These are phyloP conservation scores for Westerdykella sp. DNA, from an alignment of 2,329 filamentous ascomycete species.

Conservation along the genomic window DNA sequence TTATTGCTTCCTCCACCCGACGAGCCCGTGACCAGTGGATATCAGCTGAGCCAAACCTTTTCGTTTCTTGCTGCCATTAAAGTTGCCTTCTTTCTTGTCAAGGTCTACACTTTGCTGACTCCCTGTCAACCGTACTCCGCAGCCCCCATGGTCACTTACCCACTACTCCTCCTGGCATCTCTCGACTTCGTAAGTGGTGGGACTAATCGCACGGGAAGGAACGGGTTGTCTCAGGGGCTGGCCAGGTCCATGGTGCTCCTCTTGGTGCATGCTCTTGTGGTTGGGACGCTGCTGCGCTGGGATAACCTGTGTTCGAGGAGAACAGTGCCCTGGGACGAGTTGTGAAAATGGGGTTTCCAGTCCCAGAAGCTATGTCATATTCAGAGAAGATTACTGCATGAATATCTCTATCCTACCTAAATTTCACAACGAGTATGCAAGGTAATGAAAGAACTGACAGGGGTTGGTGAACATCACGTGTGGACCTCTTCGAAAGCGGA, in stretches of 20 bases:
- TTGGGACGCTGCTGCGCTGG: slow-evolving; percentile 33
- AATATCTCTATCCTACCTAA: neutral
- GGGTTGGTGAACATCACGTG: neutral
- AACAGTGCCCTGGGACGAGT: slow-evolving; percentile 1
- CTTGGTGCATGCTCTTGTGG: slow-evolving; percentile 43
- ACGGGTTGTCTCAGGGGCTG: slow-evolving; percentile 24
- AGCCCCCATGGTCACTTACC: slow-evolving; percentile 59
- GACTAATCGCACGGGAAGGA: slow-evolving; percentile 12
- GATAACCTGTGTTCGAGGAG: slow-evolving; percentile 30
- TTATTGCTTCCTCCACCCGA: slow-evolving; percentile 32
- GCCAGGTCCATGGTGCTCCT: slow-evolving; percentile 41
- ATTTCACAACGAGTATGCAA: neutral
- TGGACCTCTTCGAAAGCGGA: neutral
- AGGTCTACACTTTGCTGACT: slow-evolving; percentile 58
- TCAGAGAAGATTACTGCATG: neutral
- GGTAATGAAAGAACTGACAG: no score
- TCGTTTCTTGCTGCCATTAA: slow-evolving; percentile 40
- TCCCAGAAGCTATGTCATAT: no score
- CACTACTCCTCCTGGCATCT: slow-evolving; percentile 62
- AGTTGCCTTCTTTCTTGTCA: slow-evolving; percentile 59
- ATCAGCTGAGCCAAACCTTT: slow-evolving; percentile 23
- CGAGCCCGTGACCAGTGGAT: slow-evolving; percentile 8
- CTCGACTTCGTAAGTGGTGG: slow-evolving; percentile 50
- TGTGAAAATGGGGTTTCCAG: neutral
- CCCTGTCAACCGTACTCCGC: slow-evolving; percentile 68